A percentile compares a stretch with the other conserved stretches of the same genome.
Evolutionary conservation across 1,139 yeast species (phyloP).

Genomic region (Lodderomyces elongisporus): DNA sequence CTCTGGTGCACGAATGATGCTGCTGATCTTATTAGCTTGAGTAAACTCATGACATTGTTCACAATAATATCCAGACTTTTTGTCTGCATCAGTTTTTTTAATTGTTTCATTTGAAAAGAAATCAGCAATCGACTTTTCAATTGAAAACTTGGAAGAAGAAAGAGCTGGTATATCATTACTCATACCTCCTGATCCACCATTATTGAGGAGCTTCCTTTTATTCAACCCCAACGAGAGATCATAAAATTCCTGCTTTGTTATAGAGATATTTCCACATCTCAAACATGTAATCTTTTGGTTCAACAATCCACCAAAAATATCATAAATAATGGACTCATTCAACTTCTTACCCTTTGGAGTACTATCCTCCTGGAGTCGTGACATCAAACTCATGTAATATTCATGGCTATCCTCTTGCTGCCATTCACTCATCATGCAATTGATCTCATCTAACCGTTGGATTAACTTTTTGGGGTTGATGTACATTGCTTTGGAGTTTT

Average conservation of each 20-base stretch:
- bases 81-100: constrained; percentile 58
- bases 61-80: constrained; percentile 70
- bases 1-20: constrained; percentile 82
- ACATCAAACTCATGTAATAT: constrained; percentile 85
- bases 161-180: no score
- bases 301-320: constrained; percentile 87
- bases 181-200: neutral
- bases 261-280: constrained; percentile 74
- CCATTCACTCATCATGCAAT: constrained; percentile 96
- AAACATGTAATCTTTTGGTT: constrained; percentile 82
- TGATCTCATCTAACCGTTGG: constrained; percentile 71
- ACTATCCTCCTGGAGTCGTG: constrained; percentile 84
- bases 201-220: constrained; percentile 24
- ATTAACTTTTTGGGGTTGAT: constrained; percentile 74
- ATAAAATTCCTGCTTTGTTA: constrained; percentile 89
- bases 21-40: constrained; percentile 69
- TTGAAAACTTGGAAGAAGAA: constrained; percentile 38
- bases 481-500: constrained; percentile 23
- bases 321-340: constrained; percentile 78
- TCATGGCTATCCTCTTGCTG: constrained; percentile 98
- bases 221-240: constrained; percentile 77
- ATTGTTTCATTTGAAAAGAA: constrained; percentile 79
- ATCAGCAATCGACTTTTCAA: constrained; percentile 70
- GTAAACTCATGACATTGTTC: constrained; percentile 79
- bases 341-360: constrained; percentile 84